Conservation (phyloP, 345 rosid species). For the Ceriops tagal region DNA sequence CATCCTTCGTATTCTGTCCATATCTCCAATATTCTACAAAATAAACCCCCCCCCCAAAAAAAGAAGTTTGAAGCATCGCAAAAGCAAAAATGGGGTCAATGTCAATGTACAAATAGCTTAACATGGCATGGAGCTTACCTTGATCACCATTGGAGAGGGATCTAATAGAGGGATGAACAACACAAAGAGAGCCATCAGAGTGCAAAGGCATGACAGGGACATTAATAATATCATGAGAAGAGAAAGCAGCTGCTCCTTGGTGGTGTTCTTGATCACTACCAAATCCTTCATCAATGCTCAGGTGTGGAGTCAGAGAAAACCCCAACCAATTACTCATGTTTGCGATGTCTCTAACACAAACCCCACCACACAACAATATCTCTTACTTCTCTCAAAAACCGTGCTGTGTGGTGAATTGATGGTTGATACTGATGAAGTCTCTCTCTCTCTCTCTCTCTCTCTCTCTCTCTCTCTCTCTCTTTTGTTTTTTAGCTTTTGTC, state of each 20-base stretch:
- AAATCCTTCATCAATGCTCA: slow-evolving; percentile 42
- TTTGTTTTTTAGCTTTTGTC: background rate
- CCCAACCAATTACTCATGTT: slow-evolving; percentile 75
- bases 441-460: background rate
- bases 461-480: background rate
- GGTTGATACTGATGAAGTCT: background rate
- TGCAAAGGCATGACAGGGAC: slow-evolving; percentile 53
- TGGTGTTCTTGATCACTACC: slow-evolving; percentile 18
- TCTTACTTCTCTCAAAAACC: slow-evolving; percentile 1
- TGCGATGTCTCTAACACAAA: background rate
- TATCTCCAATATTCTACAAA: slow-evolving; percentile 47
- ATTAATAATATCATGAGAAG: slow-evolving; percentile 19
- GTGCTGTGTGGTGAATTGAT: background rate
- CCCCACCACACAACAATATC: background rate
- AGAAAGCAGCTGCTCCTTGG: slow-evolving; percentile 13
- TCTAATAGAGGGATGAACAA: slow-evolving; percentile 37
- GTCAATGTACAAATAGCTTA: background rate
- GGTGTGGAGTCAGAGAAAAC: slow-evolving; percentile 61
- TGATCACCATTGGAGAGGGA: slow-evolving; percentile 27
- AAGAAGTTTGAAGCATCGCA: background rate
- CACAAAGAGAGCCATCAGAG: slow-evolving; percentile 61
- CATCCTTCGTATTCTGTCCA: slow-evolving; percentile 27
- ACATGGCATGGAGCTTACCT: slow-evolving; percentile 13
- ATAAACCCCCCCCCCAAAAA: background rate
- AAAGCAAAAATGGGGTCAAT: background rate